Evolutionary conservation across 495 filamentous ascomycete species (phyloP).

Genomic region (Tuber calosporum): DNA sequence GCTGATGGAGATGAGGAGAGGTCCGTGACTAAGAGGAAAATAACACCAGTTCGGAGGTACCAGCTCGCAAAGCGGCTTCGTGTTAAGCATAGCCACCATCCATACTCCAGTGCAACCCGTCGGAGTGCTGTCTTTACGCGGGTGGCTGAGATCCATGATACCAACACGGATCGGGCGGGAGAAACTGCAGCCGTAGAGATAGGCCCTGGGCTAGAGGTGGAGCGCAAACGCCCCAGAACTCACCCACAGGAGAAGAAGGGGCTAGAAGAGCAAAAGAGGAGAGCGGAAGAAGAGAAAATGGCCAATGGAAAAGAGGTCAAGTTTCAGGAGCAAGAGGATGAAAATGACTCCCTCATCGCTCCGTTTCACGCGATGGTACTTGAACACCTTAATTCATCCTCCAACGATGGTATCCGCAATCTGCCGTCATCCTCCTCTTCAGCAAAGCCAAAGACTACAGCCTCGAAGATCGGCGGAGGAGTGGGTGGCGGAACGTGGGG

Average conservation of each 20-base stretch:
- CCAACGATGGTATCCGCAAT: conserved; percentile 28
- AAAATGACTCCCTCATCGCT: conserved; percentile 20
- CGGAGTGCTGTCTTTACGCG: conserved; percentile 33
- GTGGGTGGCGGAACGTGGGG: conserved; percentile 39
- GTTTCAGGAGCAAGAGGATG: conserved; percentile 9
- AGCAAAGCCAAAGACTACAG: background rate
- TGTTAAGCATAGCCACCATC: conserved; percentile 31
- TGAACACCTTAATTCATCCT: conserved; percentile 34
- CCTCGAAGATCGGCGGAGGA: conserved; percentile 34
- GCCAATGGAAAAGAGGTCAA: conserved; percentile 20
- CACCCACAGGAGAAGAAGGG: conserved; percentile 34
- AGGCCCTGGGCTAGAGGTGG: background rate
- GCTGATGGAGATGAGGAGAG: background rate
- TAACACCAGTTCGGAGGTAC: conserved; percentile 26
- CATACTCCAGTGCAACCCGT: conserved; percentile 24
- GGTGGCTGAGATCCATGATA: conserved; percentile 9
- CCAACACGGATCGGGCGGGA: conserved; percentile 19
- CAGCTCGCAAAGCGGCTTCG: conserved; percentile 32
- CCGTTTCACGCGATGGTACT: conserved; percentile 39
- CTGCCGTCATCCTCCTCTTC: conserved; percentile 16
- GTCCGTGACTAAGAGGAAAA: background rate
- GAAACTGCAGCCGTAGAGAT: conserved; percentile 9
- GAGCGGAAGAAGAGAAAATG: conserved; percentile 24
- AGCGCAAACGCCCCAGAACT: conserved; percentile 32
- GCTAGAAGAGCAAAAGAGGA: conserved; percentile 21